A percentile compares a stretch with the other conserved stretches of the same genome.
Conservation (phyloP, 1,284 basidiomycete species). For the Agroathelia rolfsii region DNA sequence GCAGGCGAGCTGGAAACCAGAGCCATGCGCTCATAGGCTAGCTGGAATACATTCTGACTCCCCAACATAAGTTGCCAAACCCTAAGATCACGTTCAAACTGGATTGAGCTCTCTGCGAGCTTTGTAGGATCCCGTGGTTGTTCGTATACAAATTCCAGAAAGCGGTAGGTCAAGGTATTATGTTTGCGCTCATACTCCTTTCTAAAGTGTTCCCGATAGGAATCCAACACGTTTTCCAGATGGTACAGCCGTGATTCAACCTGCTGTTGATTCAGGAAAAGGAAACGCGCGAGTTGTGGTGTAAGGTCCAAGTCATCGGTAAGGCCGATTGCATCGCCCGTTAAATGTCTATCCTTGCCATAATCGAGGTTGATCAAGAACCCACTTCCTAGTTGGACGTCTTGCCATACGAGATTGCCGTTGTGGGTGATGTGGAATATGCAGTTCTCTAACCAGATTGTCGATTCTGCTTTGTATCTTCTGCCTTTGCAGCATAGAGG, state of each 20-base stretch:
- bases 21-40: slow-evolving; percentile 49
- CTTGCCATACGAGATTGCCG: slow-evolving; percentile 48
- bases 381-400: slow-evolving; percentile 56
- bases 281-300: slow-evolving; percentile 50
- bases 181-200: slow-evolving; percentile 47
- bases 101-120: slow-evolving; percentile 35
- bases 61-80: slow-evolving; percentile 45
- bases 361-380: slow-evolving; percentile 60
- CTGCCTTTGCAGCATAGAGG: slow-evolving; percentile 32
- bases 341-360: slow-evolving; percentile 36
- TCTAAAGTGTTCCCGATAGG: slow-evolving; percentile 45
- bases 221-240: slow-evolving; percentile 38
- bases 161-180: slow-evolving; percentile 53
- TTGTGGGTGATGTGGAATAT: slow-evolving; percentile 47
- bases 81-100: slow-evolving; percentile 41
- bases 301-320: slow-evolving; percentile 62
- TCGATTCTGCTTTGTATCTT: slow-evolving; percentile 39
- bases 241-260: slow-evolving; percentile 35
- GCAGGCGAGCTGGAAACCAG: slow-evolving; percentile 43
- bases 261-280: slow-evolving; percentile 48
- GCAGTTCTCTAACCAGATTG: slow-evolving; percentile 40
- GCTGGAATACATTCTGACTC: slow-evolving; percentile 38
- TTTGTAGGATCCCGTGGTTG: slow-evolving; percentile 34
- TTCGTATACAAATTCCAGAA: slow-evolving; percentile 57
- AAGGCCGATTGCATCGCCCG: slow-evolving; percentile 54